Evolutionary conservation across 2,329 filamentous ascomycete species (phyloP), one percentile per base, ranked within the genome.

Genomic region (Paraconiothyrium brasiliense): DNA sequence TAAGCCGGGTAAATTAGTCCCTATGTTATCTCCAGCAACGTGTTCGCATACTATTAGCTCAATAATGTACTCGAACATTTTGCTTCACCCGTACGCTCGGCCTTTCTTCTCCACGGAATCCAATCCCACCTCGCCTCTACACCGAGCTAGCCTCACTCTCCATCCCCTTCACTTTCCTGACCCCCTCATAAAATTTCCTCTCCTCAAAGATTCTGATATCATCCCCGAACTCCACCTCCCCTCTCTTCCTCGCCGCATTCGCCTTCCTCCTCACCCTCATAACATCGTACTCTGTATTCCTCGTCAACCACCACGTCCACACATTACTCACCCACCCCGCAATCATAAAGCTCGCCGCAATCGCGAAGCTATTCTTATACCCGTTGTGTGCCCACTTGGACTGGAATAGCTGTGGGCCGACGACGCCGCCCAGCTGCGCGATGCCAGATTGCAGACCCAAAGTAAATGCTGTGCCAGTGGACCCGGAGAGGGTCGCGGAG

Each of bases 401-500:
- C 63, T 79, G 78, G 67, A 83, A 83, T 0, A 83, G 68, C 64
- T 83, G 81, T 0, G 81, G 81, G 0, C 78, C 81, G 30, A 83
- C 75, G 1, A 82, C 80, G n/a, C 80, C 81, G 5, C 82, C 82
- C 1, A 83, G 72, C 67, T 83, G 82, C 0, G 77, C 81, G 7
- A 83, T 73, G 4, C 77, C 79, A 0, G 76, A 78, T 61, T 83
- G 81, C 10, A 84, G 71, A 0, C 78, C 81, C 1, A 83, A 70
- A 0, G 80, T 80, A 58, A 84, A 83, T 0, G 81, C 81, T 0
- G 81, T 80, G 11, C 80, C 82, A 0, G 82, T 84, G 6, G 76
- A 77, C 2, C 82, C 81, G 1, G 3, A 74, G 67, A 9, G 44
- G 1, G 60, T 65, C 1, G 59, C 62, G 10, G 69, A 61, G 37